A percentile compares a stretch with the other conserved stretches of the same genome.
phyloP scores from a whole-genome alignment of 345 rosid genomes.

The Noccaea bulbosa region DNA sequence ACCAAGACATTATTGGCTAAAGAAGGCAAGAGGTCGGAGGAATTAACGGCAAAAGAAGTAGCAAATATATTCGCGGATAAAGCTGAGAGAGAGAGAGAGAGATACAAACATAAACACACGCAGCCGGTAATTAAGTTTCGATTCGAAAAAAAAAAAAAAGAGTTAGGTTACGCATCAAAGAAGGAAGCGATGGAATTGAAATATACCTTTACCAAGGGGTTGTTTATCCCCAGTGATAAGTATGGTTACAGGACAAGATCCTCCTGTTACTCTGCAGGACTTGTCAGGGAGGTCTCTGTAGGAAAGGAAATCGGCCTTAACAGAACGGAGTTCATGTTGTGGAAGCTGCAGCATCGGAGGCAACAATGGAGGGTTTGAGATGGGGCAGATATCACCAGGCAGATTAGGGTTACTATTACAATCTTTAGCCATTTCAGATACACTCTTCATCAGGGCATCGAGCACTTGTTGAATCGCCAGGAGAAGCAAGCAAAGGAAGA shows the following conservation, averaged over 20 bases:
- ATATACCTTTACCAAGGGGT: constrained; percentile 68
- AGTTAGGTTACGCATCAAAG: too few relatives aligned
- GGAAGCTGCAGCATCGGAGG: constrained; percentile 83
- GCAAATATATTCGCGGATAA: constrained; percentile 58
- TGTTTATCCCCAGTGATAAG: constrained; percentile 70
- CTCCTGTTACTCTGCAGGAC: constrained; percentile 61
- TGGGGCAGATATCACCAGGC: constrained; percentile 44
- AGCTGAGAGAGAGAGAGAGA: constrained; percentile 44
- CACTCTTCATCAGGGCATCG: constrained; percentile 35
- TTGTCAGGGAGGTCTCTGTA: constrained; percentile 63
- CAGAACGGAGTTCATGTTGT: constrained; percentile 65
- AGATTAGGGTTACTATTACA: constrained; percentile 44
- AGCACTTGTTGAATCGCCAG: constrained; percentile 52
- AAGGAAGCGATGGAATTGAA: too few relatives aligned
- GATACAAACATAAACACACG: neutral
- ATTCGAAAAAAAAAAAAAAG: too few relatives aligned
- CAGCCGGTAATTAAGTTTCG: too few relatives aligned
- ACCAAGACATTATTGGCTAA: constrained; percentile 61
- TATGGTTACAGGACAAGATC: constrained; percentile 70
- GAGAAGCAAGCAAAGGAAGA: constrained; percentile 70
- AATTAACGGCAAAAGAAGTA: constrained; percentile 44
- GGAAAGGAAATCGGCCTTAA: constrained; percentile 47
- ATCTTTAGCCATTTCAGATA: constrained; percentile 6
- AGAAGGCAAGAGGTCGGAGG: constrained; percentile 50
- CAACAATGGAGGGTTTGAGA: constrained; percentile 63